Evolutionary conservation across 2,329 filamentous ascomycete genomes (phyloP), one percentile per base, ranked within the genome.

Genomic region (Didymella glomerata): DNA sequence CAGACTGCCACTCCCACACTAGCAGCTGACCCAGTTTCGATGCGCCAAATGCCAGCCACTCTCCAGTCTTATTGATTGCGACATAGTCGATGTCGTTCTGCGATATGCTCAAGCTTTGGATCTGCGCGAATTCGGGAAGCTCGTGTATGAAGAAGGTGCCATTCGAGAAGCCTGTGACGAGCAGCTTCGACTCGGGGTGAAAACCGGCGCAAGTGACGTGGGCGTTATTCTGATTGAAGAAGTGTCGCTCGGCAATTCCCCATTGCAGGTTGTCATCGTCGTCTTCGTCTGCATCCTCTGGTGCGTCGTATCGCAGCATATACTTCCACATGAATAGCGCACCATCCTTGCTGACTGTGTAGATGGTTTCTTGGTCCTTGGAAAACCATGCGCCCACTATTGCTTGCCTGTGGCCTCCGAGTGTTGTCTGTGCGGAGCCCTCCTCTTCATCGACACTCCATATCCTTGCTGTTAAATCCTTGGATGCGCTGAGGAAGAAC

Each of bases 1-100:
- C 96, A 0, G 95, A 99, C 75, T 98, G 94, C 93, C 96, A 99
- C 77, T 99, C 95, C 95, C 95, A 99, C 4, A 99, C 95, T 4
- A 99, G 81, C n/a, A 99, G 83, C 75, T 99, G 95, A 0, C 96
- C 96, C 5, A 97, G 84, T 70, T 96, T 96, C 2, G 95, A 96
- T 0, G 96, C 95, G 14, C 94, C 95, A 76, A 99, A 97, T 0
- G 96, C 96, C 22, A 99, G 82, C 95, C 95, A 99, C 80, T 98
- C 94, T 51, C 95, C 95, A 30, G 90, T 91, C 76, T 91, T 90
- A 80, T 98, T 99, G 73, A 97, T 92, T 0, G 93, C 92, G 55
- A 98, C 92, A 70, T 91, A 93, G 74, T 98, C 94, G 62, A 99
- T 97, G 67, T 96, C 91, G 70, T 95, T 97, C 77, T 98, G 93